phyloP scores from a whole-genome alignment of 441 rosid genomes.

The Adansonia rubrostipa region DNA sequence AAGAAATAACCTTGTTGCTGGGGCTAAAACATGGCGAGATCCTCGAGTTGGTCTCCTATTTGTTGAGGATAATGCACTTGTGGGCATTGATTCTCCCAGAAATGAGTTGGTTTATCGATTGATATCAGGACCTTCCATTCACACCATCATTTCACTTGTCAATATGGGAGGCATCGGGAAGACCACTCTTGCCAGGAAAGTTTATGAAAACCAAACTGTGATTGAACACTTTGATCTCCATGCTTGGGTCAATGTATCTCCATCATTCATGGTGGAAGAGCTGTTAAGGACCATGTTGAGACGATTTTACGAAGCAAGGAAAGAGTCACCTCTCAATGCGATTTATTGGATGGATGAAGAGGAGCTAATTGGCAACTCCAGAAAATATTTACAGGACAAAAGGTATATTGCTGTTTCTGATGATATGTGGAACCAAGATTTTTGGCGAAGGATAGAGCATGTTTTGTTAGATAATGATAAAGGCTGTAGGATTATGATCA shows the following conservation, averaged over 20 bases:
- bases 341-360: not conserved
- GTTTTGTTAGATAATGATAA: conserved; percentile 14
- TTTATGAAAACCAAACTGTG: not conserved
- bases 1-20: not conserved
- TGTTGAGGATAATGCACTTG: conserved; percentile 1
- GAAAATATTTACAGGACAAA: not conserved
- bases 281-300: not conserved
- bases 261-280: not conserved
- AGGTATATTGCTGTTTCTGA: conserved; percentile 28
- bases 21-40: not conserved
- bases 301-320: not conserved
- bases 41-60: conserved; percentile 16
- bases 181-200: conserved; percentile 5
- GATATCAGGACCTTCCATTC: not conserved
- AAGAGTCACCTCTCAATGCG: not conserved
- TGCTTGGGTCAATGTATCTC: conserved; percentile 7
- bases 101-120: not conserved
- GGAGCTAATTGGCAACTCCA: not conserved
- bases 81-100: conserved; percentile 19
- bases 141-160: not conserved
- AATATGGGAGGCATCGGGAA: conserved; percentile 20
- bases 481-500: conserved; percentile 25
- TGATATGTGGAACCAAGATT: conserved; percentile 28
- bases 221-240: not conserved
- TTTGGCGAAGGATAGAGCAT: conserved; percentile 17